These are phyloP conservation scores for Teunomyces cretensis DNA, from an alignment of 805 yeast species.

Conservation along the genomic window DNA sequence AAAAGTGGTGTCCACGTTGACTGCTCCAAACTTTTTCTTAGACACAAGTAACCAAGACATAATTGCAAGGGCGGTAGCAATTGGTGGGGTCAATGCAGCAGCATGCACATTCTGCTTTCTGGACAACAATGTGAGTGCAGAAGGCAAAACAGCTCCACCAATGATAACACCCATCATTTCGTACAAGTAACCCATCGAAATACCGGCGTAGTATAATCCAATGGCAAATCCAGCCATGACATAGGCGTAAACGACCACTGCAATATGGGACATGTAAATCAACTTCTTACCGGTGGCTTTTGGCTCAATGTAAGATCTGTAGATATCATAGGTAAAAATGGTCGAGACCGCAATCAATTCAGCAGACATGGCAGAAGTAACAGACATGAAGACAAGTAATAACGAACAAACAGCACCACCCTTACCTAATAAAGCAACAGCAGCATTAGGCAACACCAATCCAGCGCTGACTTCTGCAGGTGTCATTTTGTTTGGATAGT, in stretches of 20 bases:
- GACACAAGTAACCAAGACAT: slow-evolving; percentile 52
- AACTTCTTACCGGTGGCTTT: slow-evolving; percentile 72
- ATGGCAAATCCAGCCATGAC: slow-evolving; percentile 81
- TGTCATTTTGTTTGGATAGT: slow-evolving; percentile 68
- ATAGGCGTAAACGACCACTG: slow-evolving; percentile 58
- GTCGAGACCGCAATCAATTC: slow-evolving; percentile 88
- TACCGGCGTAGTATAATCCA: slow-evolving; percentile 78
- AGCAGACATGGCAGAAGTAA: slow-evolving; percentile 89
- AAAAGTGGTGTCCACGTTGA: slow-evolving; percentile 55
- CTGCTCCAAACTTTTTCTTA: slow-evolving; percentile 30
- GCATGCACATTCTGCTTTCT: slow-evolving; percentile 64
- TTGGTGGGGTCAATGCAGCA: slow-evolving; percentile 71
- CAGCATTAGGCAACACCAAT: slow-evolving; percentile 73
- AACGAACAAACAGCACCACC: slow-evolving; percentile 87
- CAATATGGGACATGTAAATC: slow-evolving; percentile 63
- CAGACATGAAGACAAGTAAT: slow-evolving; percentile 84
- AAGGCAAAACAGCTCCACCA: slow-evolving; percentile 82
- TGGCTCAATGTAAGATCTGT: slow-evolving; percentile 78
- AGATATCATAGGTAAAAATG: slow-evolving; percentile 80
- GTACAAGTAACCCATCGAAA: slow-evolving; percentile 84
- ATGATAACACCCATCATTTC: slow-evolving; percentile 88
- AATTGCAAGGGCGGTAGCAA: slow-evolving; percentile 74
- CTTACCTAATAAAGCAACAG: slow-evolving; percentile 78
- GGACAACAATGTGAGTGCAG: slow-evolving; percentile 64
- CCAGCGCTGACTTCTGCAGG: slow-evolving; percentile 79